Evolutionary conservation across 2,329 filamentous ascomycete genomes (phyloP), one percentile per base, ranked within the genome.

Genomic region (Fusarium dimerum): DNA sequence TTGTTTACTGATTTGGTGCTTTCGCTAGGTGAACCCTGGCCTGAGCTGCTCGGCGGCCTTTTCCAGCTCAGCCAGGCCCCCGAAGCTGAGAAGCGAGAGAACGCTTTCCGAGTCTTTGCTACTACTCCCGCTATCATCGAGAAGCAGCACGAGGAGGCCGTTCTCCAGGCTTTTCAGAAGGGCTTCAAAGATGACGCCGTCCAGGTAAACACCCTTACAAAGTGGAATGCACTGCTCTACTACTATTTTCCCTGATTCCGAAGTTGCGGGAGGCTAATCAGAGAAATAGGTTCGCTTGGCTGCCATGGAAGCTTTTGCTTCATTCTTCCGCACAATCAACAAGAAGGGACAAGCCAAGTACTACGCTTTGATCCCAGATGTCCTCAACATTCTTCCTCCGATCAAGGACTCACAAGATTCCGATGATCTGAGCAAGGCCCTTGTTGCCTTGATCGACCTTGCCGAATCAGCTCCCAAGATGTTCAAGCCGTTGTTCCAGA

Each of bases 41-140:
- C 90, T 42, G 94, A 97, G 68, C 83, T 99, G 39, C 82, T 99
- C 29, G 85, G 84, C 38, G 86, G 88, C 17, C 81, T 99, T 45
- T 97, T 97, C 78, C 87, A 91, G 66, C 85, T 95, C 39, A 97
- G 93, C 73, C 92, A 95, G 72, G 92, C 91, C 18, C 78, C 83
- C 48, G 90, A 97, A 56, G 76, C 89, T 30, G 88, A 88, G 59
- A 89, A 95, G 76, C 87, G 94, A 57, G 94, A 97, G 76, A 91
- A 88, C 44, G 91, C 94, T 16, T 99, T 94, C 77, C 86, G 94
- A 57, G 94, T 99, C 66, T 97, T 99, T 71, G 88, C 92, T 42
- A 93, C 92, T 2, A 97, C 93, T 1, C 94, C 94, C 5, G 89
- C 89, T 32, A 93, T 99, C 65, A 97, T 99, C 65, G 92, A 97